Evolutionary conservation across 2,329 filamentous ascomycete genomes (phyloP).

Genomic region (Ustulina deusta): DNA sequence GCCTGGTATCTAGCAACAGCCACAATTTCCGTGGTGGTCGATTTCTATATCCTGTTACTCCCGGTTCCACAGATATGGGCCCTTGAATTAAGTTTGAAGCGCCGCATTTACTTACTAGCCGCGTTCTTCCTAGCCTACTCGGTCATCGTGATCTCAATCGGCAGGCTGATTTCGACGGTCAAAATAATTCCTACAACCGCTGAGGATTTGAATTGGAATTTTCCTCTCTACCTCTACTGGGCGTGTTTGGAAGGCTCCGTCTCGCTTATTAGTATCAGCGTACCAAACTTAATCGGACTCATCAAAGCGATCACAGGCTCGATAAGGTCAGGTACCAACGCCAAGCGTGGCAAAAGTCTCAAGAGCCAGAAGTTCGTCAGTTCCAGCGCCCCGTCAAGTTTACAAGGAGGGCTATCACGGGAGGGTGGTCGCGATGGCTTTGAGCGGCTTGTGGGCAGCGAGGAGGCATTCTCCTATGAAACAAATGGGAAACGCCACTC

Average conservation of each 20-base stretch:
- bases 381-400: not conserved
- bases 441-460: constrained; percentile 26
- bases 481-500: not conserved
- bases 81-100: constrained; percentile 31
- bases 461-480: not conserved
- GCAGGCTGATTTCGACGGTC: constrained; percentile 32
- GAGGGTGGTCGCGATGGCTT: constrained; percentile 24
- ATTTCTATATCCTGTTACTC: constrained; percentile 35
- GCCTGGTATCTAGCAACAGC: constrained; percentile 33
- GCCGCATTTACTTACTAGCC: constrained; percentile 31
- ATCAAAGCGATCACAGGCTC: constrained; percentile 16
- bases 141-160: constrained; percentile 39
- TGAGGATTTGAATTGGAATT: constrained; percentile 31
- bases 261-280: constrained; percentile 36
- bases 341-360: not conserved
- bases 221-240: constrained; percentile 36
- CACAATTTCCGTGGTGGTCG: constrained; percentile 29
- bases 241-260: constrained; percentile 35
- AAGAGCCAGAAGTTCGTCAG: constrained; percentile 7
- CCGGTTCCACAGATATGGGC: constrained; percentile 35
- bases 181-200: constrained; percentile 24
- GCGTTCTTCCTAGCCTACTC: constrained; percentile 40
- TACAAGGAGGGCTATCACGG: not conserved
- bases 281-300: constrained; percentile 33
- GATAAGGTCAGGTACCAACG: not conserved